Evolutionary conservation across 2,329 filamentous ascomycete genomes (phyloP), one percentile per base, ranked within the genome.

Genomic region (Mollisiaceae sp.): DNA sequence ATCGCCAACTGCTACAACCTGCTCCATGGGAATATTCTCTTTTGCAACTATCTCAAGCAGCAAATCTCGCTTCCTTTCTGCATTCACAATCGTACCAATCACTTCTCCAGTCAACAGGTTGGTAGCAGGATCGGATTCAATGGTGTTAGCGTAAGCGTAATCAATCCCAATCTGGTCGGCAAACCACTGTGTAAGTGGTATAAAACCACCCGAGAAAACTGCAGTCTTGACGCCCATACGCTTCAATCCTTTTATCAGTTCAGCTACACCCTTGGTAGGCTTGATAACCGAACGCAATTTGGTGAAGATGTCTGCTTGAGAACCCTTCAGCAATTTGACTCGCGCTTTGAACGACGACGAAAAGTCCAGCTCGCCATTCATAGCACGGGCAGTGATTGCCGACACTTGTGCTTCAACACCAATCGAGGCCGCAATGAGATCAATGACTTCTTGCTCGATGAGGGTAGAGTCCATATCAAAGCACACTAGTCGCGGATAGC

Each of bases 391-490:
- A 0, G 95, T 99, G 72, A 99, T 98, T 73, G 90, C 88, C 11
- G 93, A 91, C 45, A 99, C 94, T 73, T 91, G 83, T 61, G 88
- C 88, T 72, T 92, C 88, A n/a, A 96, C 85, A 60, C 93, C 92
- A 1, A 97, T 87, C 43, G 91, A 91, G 62, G 91, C 89, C 4
- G 95, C 95, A 64, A 99, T 89, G 74, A 98, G 89, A 78, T 99
- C 95, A 76, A 99, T 98, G 67, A 97, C 94, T 81, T 99, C 95
- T 78, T 99, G 94, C 62, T 94, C 91, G 77, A 99, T 98, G 66
- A 99, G 85, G 0, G 95, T 99, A 78, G 91, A 95, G 81, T 99
- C 95, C 95, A 99, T 99, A 78, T 99, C 95, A 75, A 99, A 99
- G 38, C 97, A 92, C 3, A 94, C 93, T 12, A 98, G 83, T 9